Conservation (phyloP, 352 stramenopile species). For the Phytopythium mirpurense region DNA sequence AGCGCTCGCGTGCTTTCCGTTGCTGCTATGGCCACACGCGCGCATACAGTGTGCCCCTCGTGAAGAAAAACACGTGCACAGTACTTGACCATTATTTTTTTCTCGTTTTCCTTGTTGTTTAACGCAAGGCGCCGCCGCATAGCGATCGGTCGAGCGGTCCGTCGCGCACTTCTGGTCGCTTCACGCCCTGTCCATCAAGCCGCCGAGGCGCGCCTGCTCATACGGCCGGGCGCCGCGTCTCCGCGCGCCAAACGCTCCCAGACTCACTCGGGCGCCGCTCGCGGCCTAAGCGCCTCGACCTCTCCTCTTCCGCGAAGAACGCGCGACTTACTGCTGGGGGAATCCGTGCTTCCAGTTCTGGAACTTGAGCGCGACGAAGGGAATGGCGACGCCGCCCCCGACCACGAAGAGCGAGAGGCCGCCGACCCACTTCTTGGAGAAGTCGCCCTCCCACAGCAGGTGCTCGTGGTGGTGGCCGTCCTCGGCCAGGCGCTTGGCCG, state of each 20-base stretch:
- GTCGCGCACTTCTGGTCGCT: not conserved
- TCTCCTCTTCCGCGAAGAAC: not conserved
- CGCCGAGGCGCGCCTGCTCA: not conserved
- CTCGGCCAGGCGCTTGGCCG: constrained; percentile 69
- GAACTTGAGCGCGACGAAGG: constrained; percentile 64
- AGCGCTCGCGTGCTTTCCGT: too few relatives aligned
- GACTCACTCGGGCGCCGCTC: not conserved
- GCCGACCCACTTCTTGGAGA: constrained; percentile 66
- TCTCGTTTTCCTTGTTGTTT: constrained; percentile 5
- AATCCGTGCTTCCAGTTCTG: constrained; percentile 91
- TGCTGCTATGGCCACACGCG: too few relatives aligned
- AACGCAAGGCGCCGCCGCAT: not conserved
- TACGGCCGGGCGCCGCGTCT: not conserved
- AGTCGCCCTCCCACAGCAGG: constrained; percentile 79
- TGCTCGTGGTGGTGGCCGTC: constrained; percentile 77
- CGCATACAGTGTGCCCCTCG: too few relatives aligned
- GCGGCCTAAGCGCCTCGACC: not conserved
- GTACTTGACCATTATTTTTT: constrained; percentile 6
- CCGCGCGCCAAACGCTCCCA: not conserved
- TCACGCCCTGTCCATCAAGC: not conserved
- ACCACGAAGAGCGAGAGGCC: constrained; percentile 57
- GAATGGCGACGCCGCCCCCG: constrained; percentile 54
- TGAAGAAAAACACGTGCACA: not conserved
- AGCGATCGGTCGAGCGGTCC: not conserved
- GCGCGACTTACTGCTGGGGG: constrained; percentile 58